Percentiles rank a stretch among this genome's conserved stretches.
phyloP scores from a whole-genome alignment of 495 filamentous ascomycete genomes.

The Penicillium macrosclerotiorum region DNA sequence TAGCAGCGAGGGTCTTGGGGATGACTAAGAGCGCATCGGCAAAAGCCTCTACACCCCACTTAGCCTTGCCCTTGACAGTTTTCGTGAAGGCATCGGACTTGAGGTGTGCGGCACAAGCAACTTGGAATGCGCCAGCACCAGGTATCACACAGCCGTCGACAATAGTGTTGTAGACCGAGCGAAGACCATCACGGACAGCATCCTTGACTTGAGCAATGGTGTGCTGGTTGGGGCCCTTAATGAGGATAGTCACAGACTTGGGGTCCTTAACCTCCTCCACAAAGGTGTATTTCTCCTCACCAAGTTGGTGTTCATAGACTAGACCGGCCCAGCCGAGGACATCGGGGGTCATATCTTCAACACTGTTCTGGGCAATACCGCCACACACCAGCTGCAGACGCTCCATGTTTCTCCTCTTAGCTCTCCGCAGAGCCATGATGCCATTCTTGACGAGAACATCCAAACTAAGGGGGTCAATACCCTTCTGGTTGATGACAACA shows the following conservation, averaged over 20 bases:
- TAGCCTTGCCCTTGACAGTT: conserved; percentile 93
- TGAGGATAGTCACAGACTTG: conserved; percentile 96
- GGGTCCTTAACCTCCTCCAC: conserved; percentile 98
- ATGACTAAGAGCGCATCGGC: conserved; percentile 92
- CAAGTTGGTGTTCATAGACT: conserved; percentile 96
- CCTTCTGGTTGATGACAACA: conserved; percentile 98
- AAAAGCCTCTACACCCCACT: conserved; percentile 91
- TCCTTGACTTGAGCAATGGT: conserved; percentile 96
- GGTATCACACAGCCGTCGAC: conserved; percentile 94
- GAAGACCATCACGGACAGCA: conserved; percentile 92
- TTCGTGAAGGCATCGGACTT: conserved; percentile 78
- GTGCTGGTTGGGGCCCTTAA: conserved; percentile 96
- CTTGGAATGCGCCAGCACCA: conserved; percentile 93
- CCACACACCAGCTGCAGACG: conserved; percentile 92
- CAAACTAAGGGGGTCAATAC: conserved; percentile 92
- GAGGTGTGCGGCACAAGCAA: conserved; percentile 88
- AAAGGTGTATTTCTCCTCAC: conserved; percentile 99
- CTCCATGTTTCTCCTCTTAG: conserved; percentile 99
- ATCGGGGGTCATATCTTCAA: conserved; percentile 86
- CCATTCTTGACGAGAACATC: conserved; percentile 97
- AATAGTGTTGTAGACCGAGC: conserved; percentile 98
- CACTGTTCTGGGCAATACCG: conserved; percentile 88
- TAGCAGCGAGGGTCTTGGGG: conserved; percentile 94
- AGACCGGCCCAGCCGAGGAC: conserved; percentile 93
- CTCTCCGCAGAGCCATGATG: conserved; percentile 88